A percentile compares a stretch with the other conserved stretches of the same genome.
Conservation (phyloP, 139 green algal species). For the Picochlorum sp. region DNA sequence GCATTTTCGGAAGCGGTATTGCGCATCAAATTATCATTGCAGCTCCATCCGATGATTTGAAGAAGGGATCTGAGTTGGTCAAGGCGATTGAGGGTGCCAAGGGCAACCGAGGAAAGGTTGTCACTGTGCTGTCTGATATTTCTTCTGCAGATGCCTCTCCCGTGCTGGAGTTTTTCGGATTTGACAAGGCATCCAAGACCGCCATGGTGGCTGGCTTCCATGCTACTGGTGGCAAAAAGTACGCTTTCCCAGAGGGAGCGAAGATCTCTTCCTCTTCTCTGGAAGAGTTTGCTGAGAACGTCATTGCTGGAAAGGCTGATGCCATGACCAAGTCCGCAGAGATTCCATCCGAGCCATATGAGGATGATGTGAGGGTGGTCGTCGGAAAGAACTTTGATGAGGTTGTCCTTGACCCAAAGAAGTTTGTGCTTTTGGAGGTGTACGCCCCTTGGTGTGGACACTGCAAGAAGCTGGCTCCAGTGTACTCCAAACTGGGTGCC, state of each 20-base stretch:
- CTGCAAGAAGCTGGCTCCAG: conserved; percentile 52
- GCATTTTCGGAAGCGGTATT: conserved; percentile 75
- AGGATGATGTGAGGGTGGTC: conserved; percentile 29
- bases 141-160: conserved; percentile 28
- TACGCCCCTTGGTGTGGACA: conserved; percentile 59
- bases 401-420: conserved; percentile 26
- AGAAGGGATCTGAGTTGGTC: conserved; percentile 3
- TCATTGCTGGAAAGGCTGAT: conserved; percentile 33
- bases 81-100: conserved; percentile 9
- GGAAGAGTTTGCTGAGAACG: conserved; percentile 36
- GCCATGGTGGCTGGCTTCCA: conserved; percentile 61
- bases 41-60: conserved; percentile 18
- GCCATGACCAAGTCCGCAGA: conserved; percentile 26
- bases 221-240: conserved; percentile 62
- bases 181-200: conserved; percentile 32
- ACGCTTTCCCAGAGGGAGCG: conserved; percentile 28
- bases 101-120: conserved; percentile 28
- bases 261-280: conserved; percentile 38
- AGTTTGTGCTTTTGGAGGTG: conserved; percentile 51
- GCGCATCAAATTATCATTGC: conserved; percentile 52
- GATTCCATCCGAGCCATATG: conserved; percentile 15
- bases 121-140: conserved; percentile 29
- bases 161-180: conserved; percentile 74
- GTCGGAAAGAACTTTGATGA: conserved; percentile 26
- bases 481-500: conserved; percentile 42